Base-by-base conservation (phyloP, 441 rosid species). In the Pelargonium citronellum region DNA sequence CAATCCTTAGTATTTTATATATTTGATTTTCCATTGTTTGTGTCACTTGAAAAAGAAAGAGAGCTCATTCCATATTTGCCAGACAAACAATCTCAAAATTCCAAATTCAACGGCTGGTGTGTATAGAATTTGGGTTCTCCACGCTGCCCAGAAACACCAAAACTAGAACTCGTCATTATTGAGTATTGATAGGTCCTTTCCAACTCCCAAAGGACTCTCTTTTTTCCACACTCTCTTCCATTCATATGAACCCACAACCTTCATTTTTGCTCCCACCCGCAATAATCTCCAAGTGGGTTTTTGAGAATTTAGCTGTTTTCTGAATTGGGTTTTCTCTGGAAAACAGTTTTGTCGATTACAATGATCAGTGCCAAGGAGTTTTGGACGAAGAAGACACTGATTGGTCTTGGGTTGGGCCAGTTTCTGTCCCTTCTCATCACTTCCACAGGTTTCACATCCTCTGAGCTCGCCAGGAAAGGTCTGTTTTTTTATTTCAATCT, bases 371-470 rank as follows among this genome's bases (percentile, higher is more conserved):
- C 78, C 10, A 82, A 76, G 70, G 76, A 87, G 70, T 76, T 87
- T 72, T 80, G 84, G 72, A 83, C 87, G 1, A 84, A 79, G 83
- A 86, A 87, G 79, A 87, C 85, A 5, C 73, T 85, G 80, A 51
- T 82, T 66, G 96, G 87, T 64, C 92, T 89, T 76, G 91, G 76
- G n/a, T 69, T 89, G 77, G 96, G 96, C 4, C 92, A 89, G 79
- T 86, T 89, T 75, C 86, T 89, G 37, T 89, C 92, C 7, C 83
- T 89, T 69, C 82, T 89, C 61, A 85, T 89, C 17, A 86, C 92
- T 75, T 84, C 92, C 44, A 89, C 91, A 53, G 91, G 86, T 17
- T 87, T 87, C 49, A 68, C 87, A 6, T 87, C 95, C 22, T 80
- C 84, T 70, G 87, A 89, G 57, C 86, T 89, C 7, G 83, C 89